phyloP scores from a whole-genome alignment of 164 flowering plant genomes.

The Paratinospora sagittata region DNA sequence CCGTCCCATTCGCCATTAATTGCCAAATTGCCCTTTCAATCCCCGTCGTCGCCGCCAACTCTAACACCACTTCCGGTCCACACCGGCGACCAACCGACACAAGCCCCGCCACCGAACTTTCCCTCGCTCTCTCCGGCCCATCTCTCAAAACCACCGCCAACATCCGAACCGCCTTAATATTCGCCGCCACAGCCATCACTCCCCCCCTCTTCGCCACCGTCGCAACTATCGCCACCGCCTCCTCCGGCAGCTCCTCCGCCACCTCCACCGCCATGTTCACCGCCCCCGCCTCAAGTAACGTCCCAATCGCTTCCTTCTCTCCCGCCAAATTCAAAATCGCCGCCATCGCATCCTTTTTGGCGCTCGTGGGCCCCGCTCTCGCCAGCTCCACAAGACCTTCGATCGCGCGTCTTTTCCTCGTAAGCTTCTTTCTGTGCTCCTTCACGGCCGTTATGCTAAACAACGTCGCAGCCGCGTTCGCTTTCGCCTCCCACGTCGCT shows the following conservation, averaged over 20 bases:
- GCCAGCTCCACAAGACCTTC: constrained; percentile 57
- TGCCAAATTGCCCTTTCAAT: constrained; percentile 72
- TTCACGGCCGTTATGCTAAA: constrained; percentile 48
- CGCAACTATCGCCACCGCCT: constrained; percentile 55
- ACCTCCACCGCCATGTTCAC: constrained; percentile 38
- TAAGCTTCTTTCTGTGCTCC: constrained; percentile 39
- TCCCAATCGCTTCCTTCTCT: constrained; percentile 55
- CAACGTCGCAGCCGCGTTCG: constrained; percentile 76
- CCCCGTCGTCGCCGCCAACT: constrained; percentile 43
- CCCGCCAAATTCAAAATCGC: constrained; percentile 69
- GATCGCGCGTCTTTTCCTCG: constrained; percentile 53
- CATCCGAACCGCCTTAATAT: constrained; percentile 26
- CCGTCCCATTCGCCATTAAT: constrained; percentile 57
- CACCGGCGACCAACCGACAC: constrained; percentile 63
- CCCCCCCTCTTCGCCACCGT: constrained; percentile 70
- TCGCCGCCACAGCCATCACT: constrained; percentile 37
- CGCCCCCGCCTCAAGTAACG: constrained; percentile 58
- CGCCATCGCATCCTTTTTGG: constrained; percentile 63
- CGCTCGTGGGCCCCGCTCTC: constrained; percentile 37
- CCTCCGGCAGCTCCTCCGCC: constrained; percentile 47
- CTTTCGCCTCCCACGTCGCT: constrained; percentile 80
- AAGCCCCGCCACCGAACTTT: constrained; percentile 64
- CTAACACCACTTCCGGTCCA: constrained; percentile 50
- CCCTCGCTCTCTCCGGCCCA: constrained; percentile 55
- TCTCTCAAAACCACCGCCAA: constrained; percentile 38